Conservation (phyloP, 345 rosid species). For the Gossypium stocksii region DNA sequence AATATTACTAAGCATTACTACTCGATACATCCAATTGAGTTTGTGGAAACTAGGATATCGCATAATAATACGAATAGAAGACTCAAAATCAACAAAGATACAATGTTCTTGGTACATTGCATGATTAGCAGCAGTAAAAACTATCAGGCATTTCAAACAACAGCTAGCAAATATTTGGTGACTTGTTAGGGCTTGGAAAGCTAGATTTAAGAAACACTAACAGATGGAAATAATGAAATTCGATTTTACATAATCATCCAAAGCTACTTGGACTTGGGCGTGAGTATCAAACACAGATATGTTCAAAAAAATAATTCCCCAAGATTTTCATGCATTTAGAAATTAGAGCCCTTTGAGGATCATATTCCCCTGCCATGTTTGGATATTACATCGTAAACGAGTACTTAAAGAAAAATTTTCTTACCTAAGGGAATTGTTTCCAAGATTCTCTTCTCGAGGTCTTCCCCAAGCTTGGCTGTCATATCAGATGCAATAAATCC, state of each 20-base stretch:
- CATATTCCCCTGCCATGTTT: background rate
- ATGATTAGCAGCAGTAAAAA: constrained; percentile 7
- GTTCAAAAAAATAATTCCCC: background rate
- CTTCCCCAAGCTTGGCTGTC: constrained; percentile 92
- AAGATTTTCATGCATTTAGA: background rate
- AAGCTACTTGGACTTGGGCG: background rate
- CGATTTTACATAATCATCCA: background rate
- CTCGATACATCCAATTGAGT: constrained; percentile 7
- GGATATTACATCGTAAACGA: background rate
- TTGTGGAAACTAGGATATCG: background rate
- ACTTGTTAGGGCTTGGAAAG: background rate
- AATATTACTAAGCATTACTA: background rate
- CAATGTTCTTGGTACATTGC: background rate
- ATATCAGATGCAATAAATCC: constrained; percentile 95
- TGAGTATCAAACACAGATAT: background rate
- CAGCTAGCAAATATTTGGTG: background rate
- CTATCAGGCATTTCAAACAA: background rate
- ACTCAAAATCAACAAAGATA: background rate
- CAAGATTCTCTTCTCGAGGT: constrained; percentile 84
- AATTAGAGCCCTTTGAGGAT: background rate
- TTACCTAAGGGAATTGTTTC: constrained; percentile 82
- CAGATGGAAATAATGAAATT: background rate
- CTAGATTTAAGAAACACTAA: background rate
- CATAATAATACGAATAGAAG: background rate
- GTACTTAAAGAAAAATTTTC: constrained; percentile 11